Conservation (phyloP, 1,284 basidiomycete species). For the Cutaneotrichosporon curvatum region DNA sequence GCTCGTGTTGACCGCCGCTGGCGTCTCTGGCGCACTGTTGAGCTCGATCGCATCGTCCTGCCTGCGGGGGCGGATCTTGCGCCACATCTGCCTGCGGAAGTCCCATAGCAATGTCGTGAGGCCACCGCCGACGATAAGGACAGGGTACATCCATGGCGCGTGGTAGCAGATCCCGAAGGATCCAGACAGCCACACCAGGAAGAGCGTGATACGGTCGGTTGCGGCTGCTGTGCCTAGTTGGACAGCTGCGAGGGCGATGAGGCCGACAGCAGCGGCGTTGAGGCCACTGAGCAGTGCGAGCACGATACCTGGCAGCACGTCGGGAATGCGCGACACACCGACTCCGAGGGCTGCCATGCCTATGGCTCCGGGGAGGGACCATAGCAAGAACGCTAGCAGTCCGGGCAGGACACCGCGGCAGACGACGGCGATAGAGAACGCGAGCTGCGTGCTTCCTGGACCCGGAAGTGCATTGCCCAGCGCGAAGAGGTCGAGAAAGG, state of each 20-base stretch:
- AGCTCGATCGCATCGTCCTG: not conserved
- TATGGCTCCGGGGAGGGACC: slow-evolving; percentile 51
- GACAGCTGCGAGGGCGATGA: slow-evolving; percentile 55
- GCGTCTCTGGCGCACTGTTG: slow-evolving; percentile 1
- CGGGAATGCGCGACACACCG: slow-evolving; percentile 51
- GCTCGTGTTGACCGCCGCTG: not conserved
- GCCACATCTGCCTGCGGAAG: slow-evolving; percentile 18
- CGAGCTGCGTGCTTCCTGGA: slow-evolving; percentile 47
- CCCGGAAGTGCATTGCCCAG: slow-evolving; percentile 49
- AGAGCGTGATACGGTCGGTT: slow-evolving; percentile 51
- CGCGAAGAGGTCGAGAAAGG: slow-evolving; percentile 46
- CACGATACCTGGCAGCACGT: slow-evolving; percentile 50
- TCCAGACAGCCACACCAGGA: slow-evolving; percentile 50
- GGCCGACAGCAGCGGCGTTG: slow-evolving; percentile 55
- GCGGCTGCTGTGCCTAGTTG: slow-evolving; percentile 52
- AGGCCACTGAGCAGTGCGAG: slow-evolving; percentile 55
- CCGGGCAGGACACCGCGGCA: slow-evolving; percentile 42
- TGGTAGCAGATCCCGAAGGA: slow-evolving; percentile 54
- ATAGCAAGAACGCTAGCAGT: slow-evolving; percentile 43
- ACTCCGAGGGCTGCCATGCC: slow-evolving; percentile 53
- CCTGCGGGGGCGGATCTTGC: not conserved
- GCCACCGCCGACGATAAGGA: slow-evolving; percentile 42
- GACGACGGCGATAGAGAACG: slow-evolving; percentile 44
- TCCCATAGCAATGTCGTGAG: slow-evolving; percentile 38
- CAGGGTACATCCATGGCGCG: slow-evolving; percentile 49